A percentile compares a stretch with the other conserved stretches of the same genome.
These are phyloP conservation scores for Patellifolia procumbens DNA, from an alignment of 179 eudicot species.

Conservation along the genomic window DNA sequence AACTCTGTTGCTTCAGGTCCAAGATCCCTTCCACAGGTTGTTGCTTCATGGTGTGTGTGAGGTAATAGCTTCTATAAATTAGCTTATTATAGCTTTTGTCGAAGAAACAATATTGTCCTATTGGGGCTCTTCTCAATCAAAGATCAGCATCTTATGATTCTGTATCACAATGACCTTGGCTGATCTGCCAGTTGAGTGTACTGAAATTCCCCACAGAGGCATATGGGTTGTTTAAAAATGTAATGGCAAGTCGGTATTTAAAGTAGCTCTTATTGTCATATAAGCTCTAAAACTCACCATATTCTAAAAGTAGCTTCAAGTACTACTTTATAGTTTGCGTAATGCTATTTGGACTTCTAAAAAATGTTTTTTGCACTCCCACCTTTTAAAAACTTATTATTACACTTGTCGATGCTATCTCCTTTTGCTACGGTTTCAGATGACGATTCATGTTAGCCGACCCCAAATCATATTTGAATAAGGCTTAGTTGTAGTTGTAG, in stretches of 20 bases:
- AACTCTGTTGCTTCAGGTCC: conserved; percentile 62
- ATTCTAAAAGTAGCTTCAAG: too few species aligned
- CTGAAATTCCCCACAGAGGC: not conserved
- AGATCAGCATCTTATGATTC: not conserved
- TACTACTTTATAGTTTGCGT: too few species aligned
- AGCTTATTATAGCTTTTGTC: not conserved
- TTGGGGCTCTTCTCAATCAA: not conserved
- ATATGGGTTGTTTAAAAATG: not conserved
- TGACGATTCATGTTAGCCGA: too few species aligned
- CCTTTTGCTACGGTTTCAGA: too few species aligned
- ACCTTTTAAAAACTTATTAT: too few species aligned
- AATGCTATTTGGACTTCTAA: too few species aligned
- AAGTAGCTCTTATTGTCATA: too few species aligned
- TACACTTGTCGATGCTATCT: too few species aligned
- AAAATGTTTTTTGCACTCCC: too few species aligned
- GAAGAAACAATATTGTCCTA: not conserved
- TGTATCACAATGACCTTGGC: not conserved
- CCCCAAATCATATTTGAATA: too few species aligned
- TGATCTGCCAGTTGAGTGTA: not conserved
- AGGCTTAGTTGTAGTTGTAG: too few species aligned
- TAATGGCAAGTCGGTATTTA: not conserved
- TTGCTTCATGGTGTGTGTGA: conserved; percentile 95
- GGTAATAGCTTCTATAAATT: conserved; percentile 42
- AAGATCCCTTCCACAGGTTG: conserved; percentile 89
- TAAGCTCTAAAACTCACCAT: too few species aligned